phyloP scores from a whole-genome alignment of 2,329 filamentous ascomycete species.

The Colletotrichum cereale region DNA sequence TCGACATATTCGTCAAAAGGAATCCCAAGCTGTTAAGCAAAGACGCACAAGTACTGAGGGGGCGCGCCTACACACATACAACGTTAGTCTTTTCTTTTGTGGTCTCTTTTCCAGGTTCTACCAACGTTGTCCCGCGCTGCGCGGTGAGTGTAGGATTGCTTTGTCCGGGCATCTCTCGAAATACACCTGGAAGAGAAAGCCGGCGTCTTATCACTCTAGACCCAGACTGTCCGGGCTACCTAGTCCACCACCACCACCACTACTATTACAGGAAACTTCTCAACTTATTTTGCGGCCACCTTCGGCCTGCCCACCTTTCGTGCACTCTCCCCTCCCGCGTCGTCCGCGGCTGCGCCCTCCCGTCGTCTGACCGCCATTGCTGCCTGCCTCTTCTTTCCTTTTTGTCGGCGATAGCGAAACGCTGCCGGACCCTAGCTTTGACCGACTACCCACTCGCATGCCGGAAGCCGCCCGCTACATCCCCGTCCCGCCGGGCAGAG shows the following conservation, averaged over 20 bases:
- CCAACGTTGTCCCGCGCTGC: neutral
- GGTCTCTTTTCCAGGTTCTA: neutral
- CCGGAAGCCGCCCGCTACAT: slow-evolving; percentile 20
- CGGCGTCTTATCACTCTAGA: neutral
- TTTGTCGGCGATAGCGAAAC: slow-evolving; percentile 8
- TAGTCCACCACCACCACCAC: too few relatives aligned
- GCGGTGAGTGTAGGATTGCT: neutral
- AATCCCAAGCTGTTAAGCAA: too few relatives aligned
- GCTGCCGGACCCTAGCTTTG: neutral
- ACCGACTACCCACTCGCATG: slow-evolving; percentile 18
- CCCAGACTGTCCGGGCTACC: too few relatives aligned
- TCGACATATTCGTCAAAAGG: slow-evolving; percentile 47
- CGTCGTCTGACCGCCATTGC: slow-evolving; percentile 34
- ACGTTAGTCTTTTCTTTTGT: neutral
- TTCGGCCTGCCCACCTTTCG: slow-evolving; percentile 21
- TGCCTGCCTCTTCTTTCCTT: slow-evolving; percentile 34
- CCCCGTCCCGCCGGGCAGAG: slow-evolving; percentile 12
- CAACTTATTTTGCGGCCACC: neutral
- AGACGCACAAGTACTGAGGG: neutral
- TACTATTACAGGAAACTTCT: neutral
- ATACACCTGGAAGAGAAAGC: neutral
- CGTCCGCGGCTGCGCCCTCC: slow-evolving; percentile 29
- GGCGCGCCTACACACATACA: neutral
- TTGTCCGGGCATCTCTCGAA: neutral
- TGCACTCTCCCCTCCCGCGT: slow-evolving; percentile 8